Evolutionary conservation across 169 alveolate genomes (phyloP).

Genomic region (Eimeria falciformis): DNA sequence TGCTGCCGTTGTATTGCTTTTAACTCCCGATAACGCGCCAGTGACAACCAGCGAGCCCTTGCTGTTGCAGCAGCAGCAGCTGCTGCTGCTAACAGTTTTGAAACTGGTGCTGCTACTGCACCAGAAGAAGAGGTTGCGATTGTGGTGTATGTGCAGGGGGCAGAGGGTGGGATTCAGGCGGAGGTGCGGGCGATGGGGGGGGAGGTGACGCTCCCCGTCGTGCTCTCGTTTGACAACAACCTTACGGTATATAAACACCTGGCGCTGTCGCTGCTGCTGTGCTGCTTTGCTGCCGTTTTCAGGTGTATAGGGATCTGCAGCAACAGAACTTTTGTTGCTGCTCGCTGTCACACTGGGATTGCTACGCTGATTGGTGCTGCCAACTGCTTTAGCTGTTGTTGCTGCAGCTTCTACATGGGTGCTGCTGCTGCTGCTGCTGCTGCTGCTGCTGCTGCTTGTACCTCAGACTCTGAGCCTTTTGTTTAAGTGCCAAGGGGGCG

Average conservation of each 20-base stretch:
- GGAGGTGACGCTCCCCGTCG: neutral
- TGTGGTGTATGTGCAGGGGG: neutral
- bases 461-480: neutral
- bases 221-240: neutral
- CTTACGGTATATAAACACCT: neutral
- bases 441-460: constrained; percentile 20
- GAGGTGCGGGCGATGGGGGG: neutral
- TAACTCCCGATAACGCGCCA: neutral
- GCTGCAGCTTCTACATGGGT: too few species aligned
- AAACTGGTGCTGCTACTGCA: neutral
- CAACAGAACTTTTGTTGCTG: too few species aligned
- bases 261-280: constrained; percentile 23
- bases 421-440: constrained; percentile 33
- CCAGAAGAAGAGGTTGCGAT: neutral
- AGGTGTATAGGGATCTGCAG: too few species aligned
- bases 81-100: neutral
- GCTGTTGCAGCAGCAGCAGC: neutral
- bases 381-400: too few species aligned
- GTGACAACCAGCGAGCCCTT: neutral
- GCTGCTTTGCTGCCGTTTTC: too few species aligned
- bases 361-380: too few species aligned
- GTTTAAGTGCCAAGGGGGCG: neutral
- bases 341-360: too few species aligned
- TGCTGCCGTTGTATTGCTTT: neutral
- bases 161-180: neutral